Base-by-base conservation (phyloP, 768 basidiomycete genomes). In the Tephrocybe sp. region DNA sequence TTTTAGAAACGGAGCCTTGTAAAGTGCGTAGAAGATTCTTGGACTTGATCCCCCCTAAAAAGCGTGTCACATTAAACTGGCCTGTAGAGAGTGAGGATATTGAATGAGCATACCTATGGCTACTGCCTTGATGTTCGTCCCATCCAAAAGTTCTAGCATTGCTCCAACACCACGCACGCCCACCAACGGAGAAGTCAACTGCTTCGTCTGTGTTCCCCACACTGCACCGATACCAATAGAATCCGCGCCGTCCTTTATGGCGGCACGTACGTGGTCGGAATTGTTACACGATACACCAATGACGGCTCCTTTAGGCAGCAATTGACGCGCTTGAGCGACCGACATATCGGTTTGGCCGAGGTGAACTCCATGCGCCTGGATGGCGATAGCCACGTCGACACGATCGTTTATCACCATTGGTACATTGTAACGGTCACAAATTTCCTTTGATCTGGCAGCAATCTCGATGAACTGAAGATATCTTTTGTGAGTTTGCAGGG, bases 321-420 rank as follows among this genome's bases (percentile, higher is more conserved):
- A 71, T 11, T 62, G 63, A 21, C 86, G 81, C 3, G 85, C 92
- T 36, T 80, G 62, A 34, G 73, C 61, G 10, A 88, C 73, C 2
- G 88, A 80, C 79, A 91, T 88, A 63, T 95, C 94, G 0, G 80
- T 77, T 68, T 97, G 94, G 5, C 94, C 94, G 37, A 97, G 72
- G 62, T 97, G 94, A 10, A 95, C 83, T 13, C 94, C 93, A 38
- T 79, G 78, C 2, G 86, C 85, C 37, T 79, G 72, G 18, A 90
- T 70, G 6, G 90, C 88, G 18, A 94, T 74, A 8, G 88, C 91
- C 19, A 97, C 82, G 59, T 97, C 94, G 49, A 95, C 73, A 10
- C 92, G 81, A 64, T 91, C 88, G 61, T 93, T 91, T 67, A 97
- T 88, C 50, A 97, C 72, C 4, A 97, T 69, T 0, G 92, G 93